Percentiles rank a stretch among this genome's conserved stretches.
These are phyloP conservation scores for Tuctoria greenei DNA, from an alignment of 176 grass and related monocot species.

Conservation along the genomic window DNA sequence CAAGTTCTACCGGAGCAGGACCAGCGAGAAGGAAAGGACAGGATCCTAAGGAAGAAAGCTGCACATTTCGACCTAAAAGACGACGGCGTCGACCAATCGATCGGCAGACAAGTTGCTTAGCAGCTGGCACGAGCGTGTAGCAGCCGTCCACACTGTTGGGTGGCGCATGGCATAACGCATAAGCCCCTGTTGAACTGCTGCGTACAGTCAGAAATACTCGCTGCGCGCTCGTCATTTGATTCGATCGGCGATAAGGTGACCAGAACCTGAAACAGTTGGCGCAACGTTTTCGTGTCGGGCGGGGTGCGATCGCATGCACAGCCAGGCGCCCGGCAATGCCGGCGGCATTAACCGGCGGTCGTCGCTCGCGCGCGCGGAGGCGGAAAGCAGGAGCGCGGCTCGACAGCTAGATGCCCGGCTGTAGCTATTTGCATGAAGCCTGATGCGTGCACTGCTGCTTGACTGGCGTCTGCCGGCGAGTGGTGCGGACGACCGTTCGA, in stretches of 20 bases:
- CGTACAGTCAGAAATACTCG: too few relatives aligned
- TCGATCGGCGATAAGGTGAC: slow-evolving; percentile 25
- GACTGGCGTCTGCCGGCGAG: neutral
- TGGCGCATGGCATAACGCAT: neutral
- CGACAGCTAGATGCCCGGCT: neutral
- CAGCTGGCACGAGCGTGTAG: neutral
- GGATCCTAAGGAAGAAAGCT: neutral
- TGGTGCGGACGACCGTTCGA: slow-evolving; percentile 17
- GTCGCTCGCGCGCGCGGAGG: neutral
- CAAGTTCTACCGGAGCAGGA: slow-evolving; percentile 46
- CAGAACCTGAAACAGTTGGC: slow-evolving; percentile 41
- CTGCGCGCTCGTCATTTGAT: neutral
- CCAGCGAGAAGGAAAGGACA: slow-evolving; percentile 24
- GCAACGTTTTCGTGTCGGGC: slow-evolving; percentile 38
- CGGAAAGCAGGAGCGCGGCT: neutral
- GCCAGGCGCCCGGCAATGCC: neutral
- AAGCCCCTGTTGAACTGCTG: neutral
- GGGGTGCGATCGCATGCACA: neutral
- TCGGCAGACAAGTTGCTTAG: slow-evolving; percentile 18
- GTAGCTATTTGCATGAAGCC: neutral
- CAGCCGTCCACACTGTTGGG: slow-evolving; percentile 13
- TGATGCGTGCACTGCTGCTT: neutral
- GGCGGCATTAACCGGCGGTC: neutral
- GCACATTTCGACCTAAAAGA: slow-evolving; percentile 8
- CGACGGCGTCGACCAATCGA: neutral